A percentile compares a stretch with the other conserved stretches of the same genome.
Conservation (phyloP, 2,329 filamentous ascomycete genomes). For the Chaetomium olivaceum region DNA sequence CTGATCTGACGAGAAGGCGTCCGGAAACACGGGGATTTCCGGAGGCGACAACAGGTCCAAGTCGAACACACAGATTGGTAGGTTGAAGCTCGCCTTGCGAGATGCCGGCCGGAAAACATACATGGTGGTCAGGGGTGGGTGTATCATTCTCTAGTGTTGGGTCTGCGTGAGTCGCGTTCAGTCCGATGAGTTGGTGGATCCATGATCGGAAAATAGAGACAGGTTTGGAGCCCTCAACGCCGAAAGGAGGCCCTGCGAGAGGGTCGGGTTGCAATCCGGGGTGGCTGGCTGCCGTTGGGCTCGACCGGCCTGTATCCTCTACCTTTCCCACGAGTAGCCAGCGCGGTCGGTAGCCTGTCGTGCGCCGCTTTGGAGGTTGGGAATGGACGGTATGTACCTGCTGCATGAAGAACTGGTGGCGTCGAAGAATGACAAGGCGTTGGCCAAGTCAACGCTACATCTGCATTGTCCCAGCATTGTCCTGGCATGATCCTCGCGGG, state of each 20-base stretch:
- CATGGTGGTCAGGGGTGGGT: background rate
- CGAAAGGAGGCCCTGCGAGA: slow-evolving; percentile 3
- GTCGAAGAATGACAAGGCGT: slow-evolving; percentile 20
- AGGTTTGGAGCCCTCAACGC: background rate
- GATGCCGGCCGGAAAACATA: background rate
- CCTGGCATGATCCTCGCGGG: slow-evolving; percentile 23
- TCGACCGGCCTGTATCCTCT: slow-evolving; percentile 22
- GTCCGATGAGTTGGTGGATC: background rate
- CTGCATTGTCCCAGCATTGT: slow-evolving; percentile 24
- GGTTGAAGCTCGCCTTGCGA: background rate
- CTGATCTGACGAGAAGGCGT: background rate
- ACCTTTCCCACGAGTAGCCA: slow-evolving; percentile 10
- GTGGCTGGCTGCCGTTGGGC: slow-evolving; percentile 27
- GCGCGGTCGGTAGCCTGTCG: slow-evolving; percentile 13
- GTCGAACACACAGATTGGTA: background rate
- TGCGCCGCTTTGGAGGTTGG: slow-evolving; percentile 15
- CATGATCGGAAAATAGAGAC: background rate
- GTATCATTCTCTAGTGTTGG: background rate
- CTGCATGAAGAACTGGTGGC: slow-evolving; percentile 27
- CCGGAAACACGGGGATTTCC: background rate
- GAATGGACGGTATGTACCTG: slow-evolving; percentile 17
- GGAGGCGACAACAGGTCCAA: background rate
- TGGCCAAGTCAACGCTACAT: slow-evolving; percentile 21
- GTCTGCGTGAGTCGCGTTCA: background rate
- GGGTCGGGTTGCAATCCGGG: slow-evolving; percentile 30